Base-by-base conservation (phyloP, 2,329 filamentous ascomycete genomes). In the Fusarium albosuccineum region DNA sequence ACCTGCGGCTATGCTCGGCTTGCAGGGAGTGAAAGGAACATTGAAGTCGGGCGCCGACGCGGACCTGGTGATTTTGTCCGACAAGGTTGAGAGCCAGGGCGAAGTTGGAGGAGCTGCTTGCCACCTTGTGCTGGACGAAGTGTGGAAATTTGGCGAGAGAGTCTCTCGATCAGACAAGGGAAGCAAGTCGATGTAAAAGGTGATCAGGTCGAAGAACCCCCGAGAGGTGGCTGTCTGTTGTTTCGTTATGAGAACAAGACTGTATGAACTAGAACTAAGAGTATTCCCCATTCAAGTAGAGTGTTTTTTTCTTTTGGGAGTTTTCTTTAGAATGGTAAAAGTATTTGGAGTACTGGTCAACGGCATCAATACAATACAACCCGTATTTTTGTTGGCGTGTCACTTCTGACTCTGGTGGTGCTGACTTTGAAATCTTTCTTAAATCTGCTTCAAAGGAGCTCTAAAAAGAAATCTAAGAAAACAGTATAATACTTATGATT, bases 91-190 rank as follows among this genome's bases (percentile, higher is more conserved):
- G 53, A 36, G 29, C 7, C 42, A 53, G 30, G 46, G 42, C 22
- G 67, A 67, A 22, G 78, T 75, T 46, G 78, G 67, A 9, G 78
- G 79, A 41, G 84, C 83, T 10, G 75, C 70, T 39, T 82, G 78
- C 64, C 84, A 82, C 60, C 79, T 95, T 40, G 81, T 85, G 10
- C 82, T 94, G n/a, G 89, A 92, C 62, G 87, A 92, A 78, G 91
- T 93, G 17, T 94, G 91, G 91, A 94, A 94, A 79, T 93, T 93
- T 81, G 91, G 92, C 6, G 79, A 79, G 36, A 81, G 82, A 67
- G 84, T 91, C 22, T 73, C 72, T 53, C 71, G 70, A 37, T 59
- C 71, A 22, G 66, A 69, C 14, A 64, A 64, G 13, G 57, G 51
- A 10, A 53, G 36, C 26, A 50, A 60, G 37, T 39, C 59, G 58